Conservation (phyloP, 75 land plant genomes). For the Larix kaempferi region DNA sequence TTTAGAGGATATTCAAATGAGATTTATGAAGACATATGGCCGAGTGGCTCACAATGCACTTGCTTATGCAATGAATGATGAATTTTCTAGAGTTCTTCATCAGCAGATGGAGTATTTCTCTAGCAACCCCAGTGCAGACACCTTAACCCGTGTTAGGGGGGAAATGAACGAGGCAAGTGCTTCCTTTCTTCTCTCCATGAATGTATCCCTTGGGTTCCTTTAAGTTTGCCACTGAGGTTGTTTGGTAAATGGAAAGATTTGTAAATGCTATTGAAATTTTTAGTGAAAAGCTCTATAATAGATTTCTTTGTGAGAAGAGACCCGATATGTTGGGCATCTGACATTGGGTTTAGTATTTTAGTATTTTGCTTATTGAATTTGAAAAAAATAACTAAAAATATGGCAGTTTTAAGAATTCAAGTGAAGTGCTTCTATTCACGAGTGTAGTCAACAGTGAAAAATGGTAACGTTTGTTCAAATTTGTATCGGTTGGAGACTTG, state of each 20-base stretch:
- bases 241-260: background rate
- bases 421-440: background rate
- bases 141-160: constrained; percentile 83
- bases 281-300: background rate
- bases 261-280: background rate
- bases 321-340: background rate
- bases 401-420: background rate
- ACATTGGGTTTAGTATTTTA: background rate
- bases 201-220: background rate
- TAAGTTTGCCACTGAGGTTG: background rate
- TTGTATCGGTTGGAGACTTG: background rate
- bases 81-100: constrained; percentile 93
- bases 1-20: constrained; percentile 91
- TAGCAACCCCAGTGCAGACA: constrained; percentile 85
- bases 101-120: constrained; percentile 99
- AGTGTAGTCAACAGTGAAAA: background rate
- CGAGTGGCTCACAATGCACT: constrained; percentile 71
- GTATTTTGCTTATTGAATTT: background rate
- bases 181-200: background rate
- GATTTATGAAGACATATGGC: constrained; percentile 95
- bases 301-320: background rate
- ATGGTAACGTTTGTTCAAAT: background rate
- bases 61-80: constrained; percentile 98
- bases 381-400: no score
- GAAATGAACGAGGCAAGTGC: constrained; percentile 85